These are phyloP conservation scores for Adiantum capillusveneris DNA, from an alignment of 75 land plant genomes.

Conservation along the genomic window DNA sequence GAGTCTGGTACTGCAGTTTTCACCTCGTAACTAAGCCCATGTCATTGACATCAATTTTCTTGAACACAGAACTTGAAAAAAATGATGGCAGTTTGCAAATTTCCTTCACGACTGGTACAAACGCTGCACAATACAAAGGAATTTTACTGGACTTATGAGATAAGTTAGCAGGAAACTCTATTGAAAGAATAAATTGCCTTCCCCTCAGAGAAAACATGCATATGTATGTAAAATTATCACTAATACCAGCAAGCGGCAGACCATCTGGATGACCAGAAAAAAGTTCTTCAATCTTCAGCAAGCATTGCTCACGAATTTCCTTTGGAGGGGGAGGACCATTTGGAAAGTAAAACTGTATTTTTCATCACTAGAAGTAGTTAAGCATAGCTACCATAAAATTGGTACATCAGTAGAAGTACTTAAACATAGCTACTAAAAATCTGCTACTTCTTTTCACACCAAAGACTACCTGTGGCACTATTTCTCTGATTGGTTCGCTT, in stretches of 20 bases:
- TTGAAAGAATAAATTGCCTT: too few relatives aligned
- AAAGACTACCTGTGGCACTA: slow-evolving; percentile 65
- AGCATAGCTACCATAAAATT: background rate
- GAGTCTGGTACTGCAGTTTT: too few relatives aligned
- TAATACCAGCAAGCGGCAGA: slow-evolving; percentile 59
- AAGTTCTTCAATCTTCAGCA: slow-evolving; percentile 54
- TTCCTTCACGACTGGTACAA: slow-evolving; percentile 64
- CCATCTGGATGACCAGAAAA: slow-evolving; percentile 69
- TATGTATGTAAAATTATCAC: too few relatives aligned
- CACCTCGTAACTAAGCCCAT: slow-evolving; percentile 78
- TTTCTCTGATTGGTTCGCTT: slow-evolving; percentile 64
- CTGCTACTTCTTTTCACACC: background rate
- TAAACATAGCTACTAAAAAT: too few relatives aligned
- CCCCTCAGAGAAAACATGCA: too few relatives aligned
- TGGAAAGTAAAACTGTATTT: slow-evolving; percentile 84
- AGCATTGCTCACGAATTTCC: slow-evolving; percentile 59
- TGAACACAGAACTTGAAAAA: slow-evolving; percentile 69
- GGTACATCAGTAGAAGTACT: too few relatives aligned
- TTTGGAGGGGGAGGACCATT: slow-evolving; percentile 81
- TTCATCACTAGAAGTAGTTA: background rate
- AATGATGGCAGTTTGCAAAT: slow-evolving; percentile 95
- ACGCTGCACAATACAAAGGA: too few relatives aligned
- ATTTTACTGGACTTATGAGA: too few relatives aligned
- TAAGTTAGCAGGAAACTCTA: too few relatives aligned
- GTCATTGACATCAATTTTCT: slow-evolving; percentile 59